Conservation (phyloP, 192 early-diverging fungal species). For the Physocladia obscura region DNA sequence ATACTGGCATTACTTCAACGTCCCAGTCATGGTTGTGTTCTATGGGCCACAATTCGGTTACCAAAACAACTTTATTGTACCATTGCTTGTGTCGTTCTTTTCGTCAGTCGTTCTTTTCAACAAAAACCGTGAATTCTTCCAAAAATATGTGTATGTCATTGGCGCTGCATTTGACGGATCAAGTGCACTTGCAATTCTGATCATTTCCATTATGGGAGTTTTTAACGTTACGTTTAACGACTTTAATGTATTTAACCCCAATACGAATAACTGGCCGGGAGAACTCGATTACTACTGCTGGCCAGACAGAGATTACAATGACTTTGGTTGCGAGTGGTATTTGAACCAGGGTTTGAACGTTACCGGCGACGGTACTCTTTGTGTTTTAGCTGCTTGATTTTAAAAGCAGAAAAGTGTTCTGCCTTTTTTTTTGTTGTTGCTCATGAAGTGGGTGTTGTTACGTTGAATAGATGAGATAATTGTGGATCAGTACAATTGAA, state of each 20-base stretch:
- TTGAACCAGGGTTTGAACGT: slow-evolving; percentile 1
- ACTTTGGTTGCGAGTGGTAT: slow-evolving; percentile 18
- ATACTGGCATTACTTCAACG: slow-evolving; percentile 39
- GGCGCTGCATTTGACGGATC: slow-evolving; percentile 57
- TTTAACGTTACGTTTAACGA: background rate
- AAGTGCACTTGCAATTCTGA: background rate
- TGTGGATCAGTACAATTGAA: too few relatives aligned
- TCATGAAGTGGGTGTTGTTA: too few relatives aligned
- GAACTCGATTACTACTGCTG: slow-evolving; percentile 10
- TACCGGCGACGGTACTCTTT: background rate
- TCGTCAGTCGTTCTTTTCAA: slow-evolving; percentile 52
- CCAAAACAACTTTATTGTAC: slow-evolving; percentile 26
- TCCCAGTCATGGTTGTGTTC: slow-evolving; percentile 19
- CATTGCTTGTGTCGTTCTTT: slow-evolving; percentile 47
- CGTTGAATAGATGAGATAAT: too few relatives aligned
- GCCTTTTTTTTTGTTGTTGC: too few relatives aligned
- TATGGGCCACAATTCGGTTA: background rate
- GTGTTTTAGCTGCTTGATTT: too few relatives aligned
- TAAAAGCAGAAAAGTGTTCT: too few relatives aligned
- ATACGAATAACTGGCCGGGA: background rate
- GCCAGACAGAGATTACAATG: background rate
- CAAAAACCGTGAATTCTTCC: slow-evolving; percentile 37
- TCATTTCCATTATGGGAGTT: slow-evolving; percentile 7
- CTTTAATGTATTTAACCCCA: background rate
- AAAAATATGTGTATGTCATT: slow-evolving; percentile 55